Base-by-base conservation (phyloP, 768 basidiomycete genomes). In the Podaxis carcinomalis region DNA sequence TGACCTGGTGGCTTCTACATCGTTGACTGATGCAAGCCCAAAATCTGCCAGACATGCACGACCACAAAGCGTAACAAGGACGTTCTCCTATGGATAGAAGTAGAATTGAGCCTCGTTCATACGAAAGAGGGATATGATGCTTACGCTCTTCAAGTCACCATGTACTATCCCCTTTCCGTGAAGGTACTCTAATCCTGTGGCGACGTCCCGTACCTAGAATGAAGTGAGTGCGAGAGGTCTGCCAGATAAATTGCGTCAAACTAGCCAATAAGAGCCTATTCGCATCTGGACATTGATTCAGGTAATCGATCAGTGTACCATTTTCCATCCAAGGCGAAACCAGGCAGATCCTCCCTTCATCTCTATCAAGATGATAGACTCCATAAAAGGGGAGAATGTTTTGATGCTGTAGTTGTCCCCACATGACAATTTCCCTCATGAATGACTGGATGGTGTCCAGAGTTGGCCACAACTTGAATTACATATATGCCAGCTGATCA, bases 281-380 rank as follows among this genome's bases (percentile, higher is more conserved):
- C 13, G 23, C 37, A 16, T 27, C n/a, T 3, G 54, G 27, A 36
- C 25, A 19, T 0, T 16, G 2, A 11, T 42, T 25, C 9, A 63
- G 54, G 36, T 60, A 63, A 9, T 60, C 58, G 0, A 11, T 14
- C 2, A 63, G 21, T 5, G 28, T 55, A 3, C 63, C 63, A 19
- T 60, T 51, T 46, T 63, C 63, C 63, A 63, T 63, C 63, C 63
- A 63, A 28, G 63, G 63, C 13, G 63, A 59, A 6, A 63, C 57
- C 4, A 63, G 37, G 36, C 63, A 63, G 4, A 63, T 60, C n/a
- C 44, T 49, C 25, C 44, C 49, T 9, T 44, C 16, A 16, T 13
- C 42, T 23, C 57, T 47, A n/a, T 51, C 53, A 21, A 60, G 36
- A 50, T 54, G 46, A 27, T 63, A 28, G 13, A 63, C 59, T 4